A percentile compares a stretch with the other conserved stretches of the same genome.
phyloP scores from a whole-genome alignment of 768 basidiomycete species.

The Artomyces pyxidatus region DNA sequence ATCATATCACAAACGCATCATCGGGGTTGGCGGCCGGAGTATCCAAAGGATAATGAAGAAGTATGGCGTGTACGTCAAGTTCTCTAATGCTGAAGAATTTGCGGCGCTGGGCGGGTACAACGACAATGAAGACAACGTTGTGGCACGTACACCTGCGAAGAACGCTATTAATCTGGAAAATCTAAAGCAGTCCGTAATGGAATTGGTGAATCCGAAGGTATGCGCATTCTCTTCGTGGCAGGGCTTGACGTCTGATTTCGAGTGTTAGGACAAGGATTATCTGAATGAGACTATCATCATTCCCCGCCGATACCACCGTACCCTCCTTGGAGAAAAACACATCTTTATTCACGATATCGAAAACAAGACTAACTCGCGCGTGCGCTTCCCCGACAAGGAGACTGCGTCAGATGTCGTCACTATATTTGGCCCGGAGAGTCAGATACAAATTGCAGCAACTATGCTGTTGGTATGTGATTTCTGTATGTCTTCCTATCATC shows the following conservation, averaged over 20 bases:
- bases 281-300: slow-evolving; percentile 90
- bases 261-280: slow-evolving; percentile 86
- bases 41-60: slow-evolving; percentile 99
- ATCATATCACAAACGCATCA: slow-evolving; percentile 97
- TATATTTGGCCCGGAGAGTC: slow-evolving; percentile 96
- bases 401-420: slow-evolving; percentile 89
- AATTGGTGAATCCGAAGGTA: slow-evolving; percentile 94
- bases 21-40: slow-evolving; percentile 94
- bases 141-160: slow-evolving; percentile 97
- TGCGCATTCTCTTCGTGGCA: slow-evolving; percentile 13
- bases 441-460: slow-evolving; percentile 92
- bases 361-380: slow-evolving; percentile 87
- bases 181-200: slow-evolving; percentile 94
- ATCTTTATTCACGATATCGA: slow-evolving; percentile 98
- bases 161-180: slow-evolving; percentile 93
- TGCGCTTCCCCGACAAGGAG: slow-evolving; percentile 91
- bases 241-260: slow-evolving; percentile 1
- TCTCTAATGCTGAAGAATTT: slow-evolving; percentile 96
- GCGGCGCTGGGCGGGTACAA: slow-evolving; percentile 90
- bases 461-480: slow-evolving; percentile 73
- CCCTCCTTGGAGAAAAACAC: slow-evolving; percentile 88
- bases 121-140: slow-evolving; percentile 97
- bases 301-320: slow-evolving; percentile 91
- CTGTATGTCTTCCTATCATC: neutral
- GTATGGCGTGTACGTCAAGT: slow-evolving; percentile 99